phyloP scores from a whole-genome alignment of 2,329 filamentous ascomycete species.

The Mycosphaerella arachidis region DNA sequence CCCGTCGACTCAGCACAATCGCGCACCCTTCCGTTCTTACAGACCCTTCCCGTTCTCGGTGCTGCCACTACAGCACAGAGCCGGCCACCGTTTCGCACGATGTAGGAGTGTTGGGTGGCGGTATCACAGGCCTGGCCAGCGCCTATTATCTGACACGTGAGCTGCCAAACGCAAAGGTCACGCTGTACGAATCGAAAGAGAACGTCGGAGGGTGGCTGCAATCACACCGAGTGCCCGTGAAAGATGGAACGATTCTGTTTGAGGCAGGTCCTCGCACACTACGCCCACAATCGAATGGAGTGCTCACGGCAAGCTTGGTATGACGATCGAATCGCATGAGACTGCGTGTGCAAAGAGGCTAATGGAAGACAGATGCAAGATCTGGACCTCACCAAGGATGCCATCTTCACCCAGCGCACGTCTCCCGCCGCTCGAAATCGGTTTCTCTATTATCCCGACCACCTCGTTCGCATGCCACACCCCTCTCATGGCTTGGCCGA shows the following conservation, averaged over 20 bases:
- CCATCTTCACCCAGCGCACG: conserved; percentile 50
- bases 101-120: conserved; percentile 71
- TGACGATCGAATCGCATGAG: conserved; percentile 23
- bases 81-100: conserved; percentile 26
- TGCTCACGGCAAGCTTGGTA: conserved; percentile 69
- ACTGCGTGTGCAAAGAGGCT: conserved; percentile 12
- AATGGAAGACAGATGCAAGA: conserved; percentile 49
- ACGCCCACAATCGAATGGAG: conserved; percentile 55
- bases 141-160: conserved; percentile 71
- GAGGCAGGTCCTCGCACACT: conserved; percentile 81
- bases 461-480: conserved; percentile 61
- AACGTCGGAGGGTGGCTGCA: conserved; percentile 80
- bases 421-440: conserved; percentile 58
- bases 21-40: background rate
- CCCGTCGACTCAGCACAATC: background rate
- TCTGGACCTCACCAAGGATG: conserved; percentile 53
- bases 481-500: conserved; percentile 34
- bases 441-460: conserved; percentile 86
- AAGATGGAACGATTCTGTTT: conserved; percentile 64
- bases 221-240: conserved; percentile 59
- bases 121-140: conserved; percentile 74
- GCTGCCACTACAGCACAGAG: conserved; percentile 12
- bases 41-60: background rate
- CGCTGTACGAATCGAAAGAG: conserved; percentile 69
- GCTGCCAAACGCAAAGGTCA: conserved; percentile 66